Base-by-base conservation (phyloP, 208 protist genomes). In the Blechomonas ayalai region DNA sequence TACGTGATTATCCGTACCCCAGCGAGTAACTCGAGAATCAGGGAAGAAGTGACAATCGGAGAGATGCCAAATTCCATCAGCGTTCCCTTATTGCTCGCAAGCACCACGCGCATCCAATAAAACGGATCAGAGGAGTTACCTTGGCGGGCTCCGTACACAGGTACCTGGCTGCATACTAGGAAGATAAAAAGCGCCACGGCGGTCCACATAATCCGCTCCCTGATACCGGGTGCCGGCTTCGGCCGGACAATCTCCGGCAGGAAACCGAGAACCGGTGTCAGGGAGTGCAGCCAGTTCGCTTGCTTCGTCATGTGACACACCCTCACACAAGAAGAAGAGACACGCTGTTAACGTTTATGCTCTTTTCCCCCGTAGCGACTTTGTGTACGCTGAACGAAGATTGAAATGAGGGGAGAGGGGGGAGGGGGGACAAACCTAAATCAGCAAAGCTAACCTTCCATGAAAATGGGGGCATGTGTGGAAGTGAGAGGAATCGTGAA, bases 101-200 rank as follows among this genome's bases (percentile, higher is more conserved):
- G 85, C 54, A 99, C 97, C 16, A 99, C 95, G 59, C 98, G 90
- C 82, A 99, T 96, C 98, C 98, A 99, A 64, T 99, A 99, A 63
- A 99, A 98, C 27, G 98, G 98, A 76, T 99, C 98, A 15, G 87
- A 88, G 25, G 69, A 56, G 45, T 96, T 97, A 24, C 79, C 87
- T 4, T 94, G 79, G 35, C 85, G 74, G 29, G 99, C 95, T 55
- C 98, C 98, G 66, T 97, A 99, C 1, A 99, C 90, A 20, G 98
- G 98, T 23, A 99, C 97, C 72, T 99, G 98, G 69, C 91, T 98
- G 72, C 94, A 98, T 20, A 99, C 93, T 4, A 99, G 79, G 74
- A 99, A 99, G 45, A 99, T 96, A 57, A 99, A 97, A 13, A 99
- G 86, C 37, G 95, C 95, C 4, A 97, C 77, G 20, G 71, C 92